Evolutionary conservation across 495 filamentous ascomycete genomes (phyloP).

Genomic region (Emericellopsis terricola): DNA sequence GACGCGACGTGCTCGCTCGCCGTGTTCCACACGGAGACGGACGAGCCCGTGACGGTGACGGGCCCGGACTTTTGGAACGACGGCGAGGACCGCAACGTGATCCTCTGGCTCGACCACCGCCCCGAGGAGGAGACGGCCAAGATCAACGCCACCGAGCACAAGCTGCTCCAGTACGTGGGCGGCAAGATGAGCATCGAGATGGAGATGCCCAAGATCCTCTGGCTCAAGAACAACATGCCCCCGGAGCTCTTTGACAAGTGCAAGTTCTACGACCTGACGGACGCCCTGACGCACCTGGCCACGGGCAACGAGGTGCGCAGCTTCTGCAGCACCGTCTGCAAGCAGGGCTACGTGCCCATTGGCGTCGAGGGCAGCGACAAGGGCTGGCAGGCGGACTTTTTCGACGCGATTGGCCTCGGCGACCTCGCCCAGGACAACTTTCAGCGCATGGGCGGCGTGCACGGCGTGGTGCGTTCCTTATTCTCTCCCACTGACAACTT

Average conservation of each 20-base stretch:
- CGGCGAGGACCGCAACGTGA: constrained; percentile 69
- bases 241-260: constrained; percentile 71
- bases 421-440: constrained; percentile 76
- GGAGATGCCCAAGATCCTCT: constrained; percentile 95
- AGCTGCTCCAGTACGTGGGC: constrained; percentile 86
- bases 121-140: constrained; percentile 73
- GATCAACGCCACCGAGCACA: constrained; percentile 85
- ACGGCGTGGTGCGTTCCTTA: constrained; percentile 58
- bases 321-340: constrained; percentile 87
- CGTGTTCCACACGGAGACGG: constrained; percentile 74
- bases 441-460: constrained; percentile 78
- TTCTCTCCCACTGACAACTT: constrained; percentile 6
- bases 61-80: constrained; percentile 66
- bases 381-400: constrained; percentile 94
- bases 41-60: constrained; percentile 79
- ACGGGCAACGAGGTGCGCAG: constrained; percentile 86
- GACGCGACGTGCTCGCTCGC: constrained; percentile 93
- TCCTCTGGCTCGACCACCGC: constrained; percentile 86
- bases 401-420: constrained; percentile 60
- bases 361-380: constrained; percentile 95
- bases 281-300: constrained; percentile 88
- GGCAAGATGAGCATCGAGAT: constrained; percentile 97
- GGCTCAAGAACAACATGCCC: constrained; percentile 98
- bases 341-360: constrained; percentile 87
- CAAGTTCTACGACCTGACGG: constrained; percentile 89